Conservation (phyloP, 192 early-diverging fungal species). For the Chytriomyces confervae region DNA sequence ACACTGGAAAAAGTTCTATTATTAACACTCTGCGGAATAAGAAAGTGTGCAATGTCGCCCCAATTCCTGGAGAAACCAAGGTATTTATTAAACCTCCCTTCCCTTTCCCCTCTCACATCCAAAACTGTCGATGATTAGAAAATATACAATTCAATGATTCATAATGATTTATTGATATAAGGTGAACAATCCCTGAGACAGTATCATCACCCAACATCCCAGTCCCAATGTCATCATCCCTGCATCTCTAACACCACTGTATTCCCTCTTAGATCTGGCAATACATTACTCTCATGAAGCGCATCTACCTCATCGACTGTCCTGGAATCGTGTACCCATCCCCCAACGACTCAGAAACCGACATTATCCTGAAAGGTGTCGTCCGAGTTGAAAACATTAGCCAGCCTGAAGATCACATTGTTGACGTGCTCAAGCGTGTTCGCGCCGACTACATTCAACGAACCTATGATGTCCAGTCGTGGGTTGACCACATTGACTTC, state of each 20-base stretch:
- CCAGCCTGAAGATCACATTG: constrained; percentile 90
- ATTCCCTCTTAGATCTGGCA: constrained; percentile 82
- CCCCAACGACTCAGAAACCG: constrained; percentile 86
- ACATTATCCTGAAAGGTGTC: constrained; percentile 97
- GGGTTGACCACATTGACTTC: constrained; percentile 90
- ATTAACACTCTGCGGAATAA: constrained; percentile 96
- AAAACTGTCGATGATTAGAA: neutral
- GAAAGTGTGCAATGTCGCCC: constrained; percentile 98
- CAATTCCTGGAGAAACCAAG: constrained; percentile 97
- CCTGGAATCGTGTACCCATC: constrained; percentile 95
- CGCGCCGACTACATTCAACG: constrained; percentile 88
- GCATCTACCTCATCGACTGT: constrained; percentile 98
- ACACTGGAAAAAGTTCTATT: constrained; percentile 96
- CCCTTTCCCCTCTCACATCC: neutral
- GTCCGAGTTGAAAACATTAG: constrained; percentile 91
- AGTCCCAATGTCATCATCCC: neutral
- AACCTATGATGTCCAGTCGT: constrained; percentile 88
- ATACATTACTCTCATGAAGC: constrained; percentile 98
- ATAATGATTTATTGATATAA: neutral
- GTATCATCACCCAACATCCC: neutral
- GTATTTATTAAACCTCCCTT: too few species aligned
- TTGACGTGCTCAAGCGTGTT: constrained; percentile 79
- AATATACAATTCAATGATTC: neutral
- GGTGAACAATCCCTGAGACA: constrained; percentile 3
- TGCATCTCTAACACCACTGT: too few species aligned